phyloP scores from a whole-genome alignment of 2,329 filamentous ascomycete genomes.

The Paecilomyces variotii region DNA sequence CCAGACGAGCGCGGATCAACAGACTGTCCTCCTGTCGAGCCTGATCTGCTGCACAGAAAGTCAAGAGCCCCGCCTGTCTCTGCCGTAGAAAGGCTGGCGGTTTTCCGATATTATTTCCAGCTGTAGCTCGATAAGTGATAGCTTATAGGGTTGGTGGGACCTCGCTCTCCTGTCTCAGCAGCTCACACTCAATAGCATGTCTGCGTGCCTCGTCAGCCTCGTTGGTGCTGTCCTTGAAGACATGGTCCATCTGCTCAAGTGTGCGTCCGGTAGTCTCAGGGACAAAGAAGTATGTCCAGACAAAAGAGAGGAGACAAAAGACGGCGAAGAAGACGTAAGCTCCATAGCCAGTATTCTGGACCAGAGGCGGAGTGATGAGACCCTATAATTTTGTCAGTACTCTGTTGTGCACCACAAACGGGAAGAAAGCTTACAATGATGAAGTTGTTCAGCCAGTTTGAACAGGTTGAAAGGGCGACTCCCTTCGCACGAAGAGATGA shows the following conservation, averaged over 20 bases:
- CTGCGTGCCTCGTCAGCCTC: constrained; percentile 22
- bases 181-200: constrained; percentile 22
- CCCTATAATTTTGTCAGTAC: constrained; percentile 28
- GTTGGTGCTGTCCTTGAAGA: constrained; percentile 32
- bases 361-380: constrained; percentile 57
- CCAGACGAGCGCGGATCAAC: too few relatives aligned
- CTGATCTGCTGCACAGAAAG: too few relatives aligned
- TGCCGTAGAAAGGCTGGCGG: too few relatives aligned
- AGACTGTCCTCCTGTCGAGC: too few relatives aligned
- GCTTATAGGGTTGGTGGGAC: constrained; percentile 4
- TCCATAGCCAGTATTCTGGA: constrained; percentile 48
- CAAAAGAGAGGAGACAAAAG: constrained; percentile 43
- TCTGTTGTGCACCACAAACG: not conserved
- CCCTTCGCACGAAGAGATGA: constrained; percentile 55
- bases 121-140: too few relatives aligned
- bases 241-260: constrained; percentile 48
- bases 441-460: constrained; percentile 60
- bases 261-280: constrained; percentile 52
- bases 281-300: constrained; percentile 48
- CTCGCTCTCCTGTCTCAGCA: constrained; percentile 14
- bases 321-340: constrained; percentile 53
- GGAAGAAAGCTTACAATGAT: constrained; percentile 40
- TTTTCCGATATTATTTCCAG: too few relatives aligned
- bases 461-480: constrained; percentile 55
- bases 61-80: too few relatives aligned